These are phyloP conservation scores for Chrysophaeum taylorii DNA, from an alignment of 352 stramenopile species.

Conservation along the genomic window DNA sequence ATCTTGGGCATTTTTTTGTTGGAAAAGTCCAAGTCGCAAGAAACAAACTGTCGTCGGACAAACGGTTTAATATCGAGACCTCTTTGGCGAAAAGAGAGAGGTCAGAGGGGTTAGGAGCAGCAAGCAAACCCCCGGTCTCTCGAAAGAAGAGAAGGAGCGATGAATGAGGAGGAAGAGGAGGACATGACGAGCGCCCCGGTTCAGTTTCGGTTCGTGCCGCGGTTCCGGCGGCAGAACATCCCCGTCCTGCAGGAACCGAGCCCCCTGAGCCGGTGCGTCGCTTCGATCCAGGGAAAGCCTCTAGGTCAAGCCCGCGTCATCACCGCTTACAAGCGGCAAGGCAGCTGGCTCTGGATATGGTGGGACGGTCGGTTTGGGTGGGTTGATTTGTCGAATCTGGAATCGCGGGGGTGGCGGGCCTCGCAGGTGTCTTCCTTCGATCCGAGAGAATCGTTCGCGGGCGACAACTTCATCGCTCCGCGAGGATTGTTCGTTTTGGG, in stretches of 20 bases:
- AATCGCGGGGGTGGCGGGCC: not conserved
- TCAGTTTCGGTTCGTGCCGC: not conserved
- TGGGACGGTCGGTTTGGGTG: constrained; percentile 8
- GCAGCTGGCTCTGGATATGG: constrained; percentile 8
- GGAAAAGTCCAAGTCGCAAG: too few relatives aligned
- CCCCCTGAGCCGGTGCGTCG: not conserved
- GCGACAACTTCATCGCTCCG: not conserved
- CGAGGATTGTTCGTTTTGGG: not conserved
- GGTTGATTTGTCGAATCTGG: not conserved
- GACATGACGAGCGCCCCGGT: constrained; percentile 6
- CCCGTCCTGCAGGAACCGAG: not conserved
- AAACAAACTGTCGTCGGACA: too few relatives aligned
- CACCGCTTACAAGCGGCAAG: constrained; percentile 3
- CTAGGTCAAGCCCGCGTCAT: constrained; percentile 1
- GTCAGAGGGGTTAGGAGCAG: too few relatives aligned
- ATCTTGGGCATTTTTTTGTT: too few relatives aligned
- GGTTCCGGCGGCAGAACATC: not conserved
- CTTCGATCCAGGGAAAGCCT: constrained; percentile 2
- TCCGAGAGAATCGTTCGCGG: not conserved
- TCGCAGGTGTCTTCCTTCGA: not conserved
- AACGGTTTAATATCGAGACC: too few relatives aligned
- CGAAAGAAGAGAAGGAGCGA: too few relatives aligned
- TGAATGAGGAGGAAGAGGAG: too few relatives aligned
- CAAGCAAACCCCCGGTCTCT: too few relatives aligned
- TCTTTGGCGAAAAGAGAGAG: too few relatives aligned